These are phyloP conservation scores for Ganoderma lingzhi DNA, from an alignment of 1,284 basidiomycete species.

Conservation along the genomic window DNA sequence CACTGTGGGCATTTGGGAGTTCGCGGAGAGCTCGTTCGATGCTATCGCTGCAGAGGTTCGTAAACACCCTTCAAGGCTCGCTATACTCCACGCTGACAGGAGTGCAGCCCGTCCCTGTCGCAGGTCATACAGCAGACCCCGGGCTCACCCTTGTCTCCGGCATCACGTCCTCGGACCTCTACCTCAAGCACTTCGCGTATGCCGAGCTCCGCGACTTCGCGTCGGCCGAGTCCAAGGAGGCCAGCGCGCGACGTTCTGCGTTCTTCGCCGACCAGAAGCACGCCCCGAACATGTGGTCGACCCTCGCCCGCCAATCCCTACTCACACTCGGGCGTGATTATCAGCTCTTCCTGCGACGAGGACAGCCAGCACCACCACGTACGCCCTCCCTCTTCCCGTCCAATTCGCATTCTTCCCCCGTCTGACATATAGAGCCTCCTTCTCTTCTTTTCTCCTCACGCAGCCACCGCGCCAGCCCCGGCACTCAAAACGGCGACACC, in stretches of 20 bases:
- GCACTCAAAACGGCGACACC: conserved; percentile 33
- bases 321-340: conserved; percentile 72
- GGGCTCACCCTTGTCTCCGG: conserved; percentile 67
- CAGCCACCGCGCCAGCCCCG: conserved; percentile 36
- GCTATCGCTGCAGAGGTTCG: conserved; percentile 54
- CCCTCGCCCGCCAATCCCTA: conserved; percentile 65
- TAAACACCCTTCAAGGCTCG: background rate
- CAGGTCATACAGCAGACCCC: conserved; percentile 53
- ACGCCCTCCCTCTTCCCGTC: conserved; percentile 14
- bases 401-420: background rate
- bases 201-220: conserved; percentile 59
- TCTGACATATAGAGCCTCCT: background rate
- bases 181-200: conserved; percentile 66
- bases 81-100: conserved; percentile 1
- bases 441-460: background rate
- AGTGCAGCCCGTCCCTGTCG: conserved; percentile 52
- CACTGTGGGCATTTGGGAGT: conserved; percentile 67
- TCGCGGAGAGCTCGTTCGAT: conserved; percentile 66
- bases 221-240: conserved; percentile 48
- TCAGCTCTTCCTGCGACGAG: conserved; percentile 61
- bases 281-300: conserved; percentile 69
- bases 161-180: conserved; percentile 53
- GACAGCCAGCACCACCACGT: conserved; percentile 49
- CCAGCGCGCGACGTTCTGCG: conserved; percentile 54
- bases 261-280: conserved; percentile 78